Conservation (phyloP, 768 basidiomycete species). For the Pisolithus albus region DNA sequence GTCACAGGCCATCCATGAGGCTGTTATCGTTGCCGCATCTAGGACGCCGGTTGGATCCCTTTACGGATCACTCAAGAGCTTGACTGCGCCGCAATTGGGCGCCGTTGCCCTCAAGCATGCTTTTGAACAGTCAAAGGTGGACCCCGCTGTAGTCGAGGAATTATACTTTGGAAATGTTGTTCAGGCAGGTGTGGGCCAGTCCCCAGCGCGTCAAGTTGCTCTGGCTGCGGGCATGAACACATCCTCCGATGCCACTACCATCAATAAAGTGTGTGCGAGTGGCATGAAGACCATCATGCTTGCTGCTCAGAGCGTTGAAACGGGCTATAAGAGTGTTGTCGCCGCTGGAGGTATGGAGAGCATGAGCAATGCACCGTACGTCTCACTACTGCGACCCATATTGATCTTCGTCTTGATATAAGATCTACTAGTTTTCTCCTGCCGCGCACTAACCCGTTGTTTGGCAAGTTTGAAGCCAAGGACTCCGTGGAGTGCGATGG, state of each 20-base stretch:
- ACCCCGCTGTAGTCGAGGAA: constrained; percentile 84
- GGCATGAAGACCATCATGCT: constrained; percentile 95
- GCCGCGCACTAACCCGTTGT: constrained; percentile 73
- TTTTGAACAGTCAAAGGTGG: constrained; percentile 69
- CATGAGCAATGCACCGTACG: constrained; percentile 98
- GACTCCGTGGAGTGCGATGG: constrained; percentile 92
- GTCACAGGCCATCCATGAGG: constrained; percentile 56
- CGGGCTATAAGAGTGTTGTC: constrained; percentile 80
- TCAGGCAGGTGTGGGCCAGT: constrained; percentile 95
- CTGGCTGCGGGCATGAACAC: constrained; percentile 78
- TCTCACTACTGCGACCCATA: constrained; percentile 13
- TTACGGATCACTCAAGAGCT: constrained; percentile 80
- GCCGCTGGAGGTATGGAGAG: constrained; percentile 98
- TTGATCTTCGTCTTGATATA: neutral
- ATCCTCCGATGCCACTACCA: constrained; percentile 91
- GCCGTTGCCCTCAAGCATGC: constrained; percentile 85
- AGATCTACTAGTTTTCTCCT: constrained; percentile 59
- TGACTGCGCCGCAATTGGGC: constrained; percentile 91
- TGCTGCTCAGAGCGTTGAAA: constrained; percentile 83
- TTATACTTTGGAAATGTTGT: constrained; percentile 97
- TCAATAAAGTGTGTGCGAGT: constrained; percentile 99
- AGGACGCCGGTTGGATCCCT: constrained; percentile 93
- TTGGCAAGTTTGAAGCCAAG: constrained; percentile 81
- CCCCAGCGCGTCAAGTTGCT: constrained; percentile 97
- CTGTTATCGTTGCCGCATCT: constrained; percentile 88